Percentiles rank a stretch among this genome's conserved stretches.
These are phyloP conservation scores for Podospora bellae-mahoneyi DNA, from an alignment of 495 filamentous ascomycete species.

Conservation along the genomic window DNA sequence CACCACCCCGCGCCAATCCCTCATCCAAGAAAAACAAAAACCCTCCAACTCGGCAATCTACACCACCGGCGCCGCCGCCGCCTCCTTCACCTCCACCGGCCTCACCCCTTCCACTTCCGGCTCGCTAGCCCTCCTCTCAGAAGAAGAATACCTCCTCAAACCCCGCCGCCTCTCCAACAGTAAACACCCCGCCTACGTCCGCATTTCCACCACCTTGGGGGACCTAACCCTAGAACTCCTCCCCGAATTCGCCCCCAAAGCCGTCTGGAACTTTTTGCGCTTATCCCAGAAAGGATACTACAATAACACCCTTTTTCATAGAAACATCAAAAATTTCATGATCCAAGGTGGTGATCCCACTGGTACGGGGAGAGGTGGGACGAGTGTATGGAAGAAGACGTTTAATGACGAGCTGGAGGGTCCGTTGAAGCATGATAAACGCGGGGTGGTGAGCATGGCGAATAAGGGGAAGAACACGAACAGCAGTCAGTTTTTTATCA, in stretches of 20 bases:
- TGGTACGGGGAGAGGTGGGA: slow-evolving; percentile 83
- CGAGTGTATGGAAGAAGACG: slow-evolving; percentile 82
- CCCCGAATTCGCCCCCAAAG: slow-evolving; percentile 82
- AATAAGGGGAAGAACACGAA: slow-evolving; percentile 99
- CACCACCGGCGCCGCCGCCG: slow-evolving; percentile 89
- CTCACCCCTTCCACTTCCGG: slow-evolving; percentile 85
- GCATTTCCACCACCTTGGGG: slow-evolving; percentile 78
- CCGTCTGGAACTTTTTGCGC: slow-evolving; percentile 95
- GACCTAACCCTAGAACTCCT: slow-evolving; percentile 86
- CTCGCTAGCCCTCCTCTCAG: slow-evolving; percentile 78
- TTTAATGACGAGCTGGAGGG: slow-evolving; percentile 94
- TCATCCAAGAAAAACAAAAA: slow-evolving; percentile 47
- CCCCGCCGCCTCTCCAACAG: slow-evolving; percentile 81
- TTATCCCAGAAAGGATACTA: slow-evolving; percentile 90
- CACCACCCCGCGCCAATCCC: slow-evolving; percentile 34
- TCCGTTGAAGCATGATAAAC: slow-evolving; percentile 69
- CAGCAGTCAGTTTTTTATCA: slow-evolving; percentile 92
- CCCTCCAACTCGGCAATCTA: slow-evolving; percentile 85
- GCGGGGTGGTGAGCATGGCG: slow-evolving; percentile 88
- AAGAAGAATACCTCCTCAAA: slow-evolving; percentile 95
- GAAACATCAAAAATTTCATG: slow-evolving; percentile 95
- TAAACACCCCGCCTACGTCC: slow-evolving; percentile 63
- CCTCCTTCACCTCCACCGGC: slow-evolving; percentile 91
- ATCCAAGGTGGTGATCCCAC: slow-evolving; percentile 95
- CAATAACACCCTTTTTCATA: slow-evolving; percentile 74